Evolutionary conservation across 2,329 filamentous ascomycete species (phyloP), one percentile per base, ranked within the genome.

Genomic region (Stagonosporopsis tanaceti): DNA sequence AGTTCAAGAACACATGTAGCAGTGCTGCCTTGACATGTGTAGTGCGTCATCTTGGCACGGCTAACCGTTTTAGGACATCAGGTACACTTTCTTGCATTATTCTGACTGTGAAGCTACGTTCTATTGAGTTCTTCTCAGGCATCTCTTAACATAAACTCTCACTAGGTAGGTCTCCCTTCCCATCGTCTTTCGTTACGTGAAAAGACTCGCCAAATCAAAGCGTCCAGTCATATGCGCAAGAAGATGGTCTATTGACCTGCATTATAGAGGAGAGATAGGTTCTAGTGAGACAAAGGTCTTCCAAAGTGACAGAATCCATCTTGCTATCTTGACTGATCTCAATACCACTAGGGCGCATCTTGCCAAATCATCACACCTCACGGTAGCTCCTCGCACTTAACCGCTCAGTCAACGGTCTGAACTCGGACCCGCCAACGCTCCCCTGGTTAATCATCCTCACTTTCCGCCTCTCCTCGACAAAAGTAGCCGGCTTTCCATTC

Each of bases 401-500:
- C 22, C 46, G 50, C 9, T 59, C 51, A 47, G 47, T 51, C n/a
- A 54, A 25, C 15, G 56, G 47, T 27, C 56, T 46, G 22, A 59
- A 59, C 6, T 59, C 57, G 7, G 44, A 56, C 12, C 48, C 47
- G 4, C 39, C 28, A 6, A 48, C 27, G 22, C 53, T 56, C 5
- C 39, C 57, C 27, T 53, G 44, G 5, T 56, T 52, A 22, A 55
- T 53, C 52, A 52, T 48, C 44, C 39, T 48, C 3, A 40, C 6
- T 14, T 40, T 50, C 12, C 61, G 60, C 58, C 46, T 65, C 55
- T 73, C 66, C 44, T 72, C 71, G 3, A 71, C 60, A 50, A 67
- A 73, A 0, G 61, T 73, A 47, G 63, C 61, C 6, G 66, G 67
- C 25, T 64, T 22, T 1, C 71, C 71, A 44, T 69, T 66, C 55